Percentiles rank a stretch among this genome's conserved stretches.
These are phyloP conservation scores for Diaporthe amygdali DNA, from an alignment of 2,329 filamentous ascomycete species.

Conservation along the genomic window DNA sequence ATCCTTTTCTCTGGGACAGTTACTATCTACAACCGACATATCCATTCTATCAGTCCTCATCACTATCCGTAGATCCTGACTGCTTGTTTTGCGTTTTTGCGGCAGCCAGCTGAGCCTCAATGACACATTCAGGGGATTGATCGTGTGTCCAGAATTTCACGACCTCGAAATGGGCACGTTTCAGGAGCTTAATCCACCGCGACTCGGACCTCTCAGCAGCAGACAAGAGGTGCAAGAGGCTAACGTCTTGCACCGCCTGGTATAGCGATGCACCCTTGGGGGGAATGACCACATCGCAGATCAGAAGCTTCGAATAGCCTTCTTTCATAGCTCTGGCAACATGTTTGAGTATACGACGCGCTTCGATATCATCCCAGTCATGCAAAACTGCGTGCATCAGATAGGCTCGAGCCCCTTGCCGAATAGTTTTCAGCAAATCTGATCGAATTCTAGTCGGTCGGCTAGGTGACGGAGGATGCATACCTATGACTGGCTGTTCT, in stretches of 20 bases:
- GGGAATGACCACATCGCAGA: constrained; percentile 44
- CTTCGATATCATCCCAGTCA: constrained; percentile 45
- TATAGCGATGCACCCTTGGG: constrained; percentile 36
- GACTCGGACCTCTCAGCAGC: constrained; percentile 37
- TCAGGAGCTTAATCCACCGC: constrained; percentile 35
- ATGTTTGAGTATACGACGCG: constrained; percentile 36
- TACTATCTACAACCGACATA: too few relatives aligned
- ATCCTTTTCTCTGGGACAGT: too few relatives aligned
- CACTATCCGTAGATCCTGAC: too few relatives aligned
- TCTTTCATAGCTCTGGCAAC: constrained; percentile 41
- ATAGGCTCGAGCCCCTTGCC: too few relatives aligned
- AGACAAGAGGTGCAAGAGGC: constrained; percentile 39
- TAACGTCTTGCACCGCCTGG: constrained; percentile 39
- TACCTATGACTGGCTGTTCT: constrained; percentile 34
- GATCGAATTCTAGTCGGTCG: too few relatives aligned
- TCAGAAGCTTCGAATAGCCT: constrained; percentile 42
- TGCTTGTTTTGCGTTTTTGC: neutral
- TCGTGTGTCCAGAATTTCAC: constrained; percentile 36
- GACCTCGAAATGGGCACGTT: constrained; percentile 33
- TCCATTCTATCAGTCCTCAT: too few relatives aligned
- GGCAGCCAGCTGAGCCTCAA: constrained; percentile 25
- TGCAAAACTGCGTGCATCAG: constrained; percentile 48
- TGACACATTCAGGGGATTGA: constrained; percentile 21
- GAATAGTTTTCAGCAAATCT: too few relatives aligned
- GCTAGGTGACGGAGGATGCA: too few relatives aligned